Evolutionary conservation across 495 filamentous ascomycete genomes (phyloP).

Genomic region (Neurospora pannonica): DNA sequence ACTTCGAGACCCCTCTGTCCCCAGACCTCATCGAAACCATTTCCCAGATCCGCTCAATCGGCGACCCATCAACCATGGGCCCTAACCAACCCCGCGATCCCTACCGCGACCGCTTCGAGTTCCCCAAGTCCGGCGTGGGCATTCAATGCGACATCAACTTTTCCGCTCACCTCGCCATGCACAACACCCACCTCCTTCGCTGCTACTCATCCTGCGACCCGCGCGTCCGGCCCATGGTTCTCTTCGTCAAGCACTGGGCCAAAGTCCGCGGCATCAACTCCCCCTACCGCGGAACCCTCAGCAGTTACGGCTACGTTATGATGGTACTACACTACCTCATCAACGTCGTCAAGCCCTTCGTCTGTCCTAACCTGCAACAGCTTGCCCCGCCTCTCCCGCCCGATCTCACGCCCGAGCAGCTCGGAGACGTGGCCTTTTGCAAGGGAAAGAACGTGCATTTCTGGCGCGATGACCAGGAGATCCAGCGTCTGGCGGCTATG

Average conservation of each 20-base stretch:
- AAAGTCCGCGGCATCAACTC: constrained; percentile 71
- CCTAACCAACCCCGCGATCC: constrained; percentile 41
- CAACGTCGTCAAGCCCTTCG: constrained; percentile 65
- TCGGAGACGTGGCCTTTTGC: constrained; percentile 33
- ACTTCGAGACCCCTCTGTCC: constrained; percentile 19
- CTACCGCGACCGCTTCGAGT: constrained; percentile 52
- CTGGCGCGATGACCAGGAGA: constrained; percentile 57
- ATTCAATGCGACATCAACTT: constrained; percentile 84
- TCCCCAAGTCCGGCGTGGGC: constrained; percentile 57
- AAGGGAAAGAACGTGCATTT: constrained; percentile 55
- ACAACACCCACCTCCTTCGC: constrained; percentile 68
- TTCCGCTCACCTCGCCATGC: constrained; percentile 62
- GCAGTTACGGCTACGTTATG: constrained; percentile 80
- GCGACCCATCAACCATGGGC: constrained; percentile 30
- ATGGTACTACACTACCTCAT: constrained; percentile 89
- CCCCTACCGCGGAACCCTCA: constrained; percentile 71
- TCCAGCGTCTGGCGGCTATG: constrained; percentile 39
- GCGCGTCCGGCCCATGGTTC: constrained; percentile 61
- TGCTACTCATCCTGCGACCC: constrained; percentile 69
- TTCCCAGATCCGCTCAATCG: constrained; percentile 24
- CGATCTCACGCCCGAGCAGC: constrained; percentile 27
- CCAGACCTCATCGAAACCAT: constrained; percentile 13
- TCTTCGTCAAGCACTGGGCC: constrained; percentile 81
- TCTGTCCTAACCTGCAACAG: constrained; percentile 69
- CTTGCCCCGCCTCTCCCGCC: constrained; percentile 35